Evolutionary conservation across 2,329 filamentous ascomycete genomes (phyloP).

Genomic region (Harringtonia lauricola): DNA sequence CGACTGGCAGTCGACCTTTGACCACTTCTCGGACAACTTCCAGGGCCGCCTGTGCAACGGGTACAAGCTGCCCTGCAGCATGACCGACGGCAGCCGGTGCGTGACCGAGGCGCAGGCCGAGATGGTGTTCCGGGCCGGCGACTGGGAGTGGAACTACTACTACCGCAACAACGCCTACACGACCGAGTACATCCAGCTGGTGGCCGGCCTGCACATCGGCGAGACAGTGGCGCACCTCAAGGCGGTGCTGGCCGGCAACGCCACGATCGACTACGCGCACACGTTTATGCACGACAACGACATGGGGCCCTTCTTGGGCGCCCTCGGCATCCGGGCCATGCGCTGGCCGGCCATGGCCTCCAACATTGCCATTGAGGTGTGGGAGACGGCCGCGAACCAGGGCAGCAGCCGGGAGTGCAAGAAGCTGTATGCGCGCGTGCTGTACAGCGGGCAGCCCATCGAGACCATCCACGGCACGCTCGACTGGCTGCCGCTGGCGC

Average conservation of each 20-base stretch:
- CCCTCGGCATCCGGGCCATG: constrained; percentile 1
- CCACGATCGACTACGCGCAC: background rate
- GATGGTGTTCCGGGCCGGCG: constrained; percentile 4
- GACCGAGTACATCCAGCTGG: background rate
- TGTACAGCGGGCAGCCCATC: constrained; percentile 5
- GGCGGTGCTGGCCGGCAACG: background rate
- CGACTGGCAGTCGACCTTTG: constrained; percentile 3
- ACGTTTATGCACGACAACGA: constrained; percentile 3
- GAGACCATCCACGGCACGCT: constrained; percentile 2
- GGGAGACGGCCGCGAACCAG: background rate
- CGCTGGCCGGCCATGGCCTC: constrained; percentile 5
- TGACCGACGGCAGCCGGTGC: background rate
- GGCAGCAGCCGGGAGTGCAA: background rate
- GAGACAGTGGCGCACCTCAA: constrained; percentile 1
- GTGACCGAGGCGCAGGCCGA: constrained; percentile 2
- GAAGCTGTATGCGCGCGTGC: background rate
- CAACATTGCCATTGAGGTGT: constrained; percentile 4
- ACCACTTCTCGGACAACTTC: constrained; percentile 7
- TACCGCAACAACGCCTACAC: background rate
- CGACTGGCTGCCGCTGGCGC: constrained; percentile 2
- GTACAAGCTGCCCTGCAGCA: constrained; percentile 4
- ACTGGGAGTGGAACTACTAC: constrained; percentile 7
- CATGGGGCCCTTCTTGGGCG: constrained; percentile 2
- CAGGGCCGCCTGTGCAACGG: constrained; percentile 5
- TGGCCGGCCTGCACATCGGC: constrained; percentile 3